Evolutionary conservation across 2,329 filamentous ascomycete species (phyloP).

Genomic region (Aspergillus vadensis): DNA sequence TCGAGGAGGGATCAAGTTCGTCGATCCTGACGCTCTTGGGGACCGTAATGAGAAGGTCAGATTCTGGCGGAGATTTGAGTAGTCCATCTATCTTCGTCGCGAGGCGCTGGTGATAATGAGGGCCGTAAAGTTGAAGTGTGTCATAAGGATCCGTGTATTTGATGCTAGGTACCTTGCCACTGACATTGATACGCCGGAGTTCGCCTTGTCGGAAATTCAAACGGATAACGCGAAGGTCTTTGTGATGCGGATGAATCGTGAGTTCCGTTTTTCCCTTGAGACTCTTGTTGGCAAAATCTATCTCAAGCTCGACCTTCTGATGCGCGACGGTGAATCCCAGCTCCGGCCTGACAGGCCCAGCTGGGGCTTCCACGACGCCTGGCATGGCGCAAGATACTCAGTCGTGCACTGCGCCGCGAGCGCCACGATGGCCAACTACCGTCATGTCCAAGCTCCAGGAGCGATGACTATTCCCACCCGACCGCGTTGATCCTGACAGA

Average conservation of each 20-base stretch:
- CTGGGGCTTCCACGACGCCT: slow-evolving; percentile 40
- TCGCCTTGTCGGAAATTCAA: slow-evolving; percentile 66
- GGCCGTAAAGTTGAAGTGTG: slow-evolving; percentile 56
- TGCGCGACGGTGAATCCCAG: slow-evolving; percentile 65
- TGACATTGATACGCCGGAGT: slow-evolving; percentile 54
- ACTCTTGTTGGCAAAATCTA: slow-evolving; percentile 77
- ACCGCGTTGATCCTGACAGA: not conserved
- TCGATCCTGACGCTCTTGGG: slow-evolving; percentile 64
- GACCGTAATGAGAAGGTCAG: slow-evolving; percentile 61
- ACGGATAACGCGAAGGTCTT: slow-evolving; percentile 56
- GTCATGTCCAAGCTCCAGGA: slow-evolving; percentile 40
- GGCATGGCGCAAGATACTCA: slow-evolving; percentile 43
- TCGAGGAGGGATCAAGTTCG: slow-evolving; percentile 58
- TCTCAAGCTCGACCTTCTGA: slow-evolving; percentile 85
- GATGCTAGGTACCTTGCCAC: slow-evolving; percentile 43
- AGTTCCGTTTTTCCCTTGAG: slow-evolving; percentile 81
- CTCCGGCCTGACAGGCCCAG: slow-evolving; percentile 32
- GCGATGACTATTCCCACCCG: slow-evolving; percentile 8
- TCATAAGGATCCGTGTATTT: slow-evolving; percentile 48
- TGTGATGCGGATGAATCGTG: slow-evolving; percentile 67
- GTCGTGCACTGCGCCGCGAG: slow-evolving; percentile 40
- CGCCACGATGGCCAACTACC: slow-evolving; percentile 39
- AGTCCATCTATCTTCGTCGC: slow-evolving; percentile 67
- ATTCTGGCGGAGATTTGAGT: slow-evolving; percentile 53
- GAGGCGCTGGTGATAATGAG: slow-evolving; percentile 76